Percentiles rank a stretch among this genome's conserved stretches.
These are phyloP conservation scores for Nicotiana otophora DNA, from an alignment of 257 asterid genomes.

Conservation along the genomic window DNA sequence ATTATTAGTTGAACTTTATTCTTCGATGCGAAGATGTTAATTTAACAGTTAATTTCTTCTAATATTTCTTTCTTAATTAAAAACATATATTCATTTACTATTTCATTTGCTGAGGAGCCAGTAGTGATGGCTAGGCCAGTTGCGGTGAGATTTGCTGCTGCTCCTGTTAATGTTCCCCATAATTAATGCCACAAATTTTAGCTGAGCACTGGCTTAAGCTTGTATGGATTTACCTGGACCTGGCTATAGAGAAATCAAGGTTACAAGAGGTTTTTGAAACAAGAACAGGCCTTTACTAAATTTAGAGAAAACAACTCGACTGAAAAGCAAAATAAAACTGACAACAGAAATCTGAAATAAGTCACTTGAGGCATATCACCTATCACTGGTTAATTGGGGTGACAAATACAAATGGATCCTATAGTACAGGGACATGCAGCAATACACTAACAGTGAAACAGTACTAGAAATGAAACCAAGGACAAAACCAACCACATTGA, in stretches of 20 bases:
- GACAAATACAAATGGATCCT: not conserved
- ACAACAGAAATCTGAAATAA: not conserved
- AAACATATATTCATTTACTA: no score
- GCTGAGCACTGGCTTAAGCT: not conserved
- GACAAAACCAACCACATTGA: not conserved
- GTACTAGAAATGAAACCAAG: not conserved
- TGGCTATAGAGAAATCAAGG: not conserved
- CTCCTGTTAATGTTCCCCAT: conserved; percentile 18
- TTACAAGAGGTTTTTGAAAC: not conserved
- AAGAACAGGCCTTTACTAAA: no score
- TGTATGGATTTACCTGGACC: not conserved
- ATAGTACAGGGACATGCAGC: not conserved
- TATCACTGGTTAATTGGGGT: not conserved
- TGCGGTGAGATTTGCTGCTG: not conserved
- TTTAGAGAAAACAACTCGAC: not conserved
- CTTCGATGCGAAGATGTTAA: no score
- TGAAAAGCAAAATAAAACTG: not conserved
- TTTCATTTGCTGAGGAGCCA: conserved; percentile 76
- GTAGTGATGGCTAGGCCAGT: conserved; percentile 79
- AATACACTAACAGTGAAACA: not conserved
- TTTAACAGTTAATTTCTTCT: no score
- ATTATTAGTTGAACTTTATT: no score
- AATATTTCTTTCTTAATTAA: no score
- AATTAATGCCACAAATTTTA: conserved; percentile 10
- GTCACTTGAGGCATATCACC: not conserved